phyloP scores from a whole-genome alignment of 2,329 filamentous ascomycete genomes.

The Claviceps monticola region DNA sequence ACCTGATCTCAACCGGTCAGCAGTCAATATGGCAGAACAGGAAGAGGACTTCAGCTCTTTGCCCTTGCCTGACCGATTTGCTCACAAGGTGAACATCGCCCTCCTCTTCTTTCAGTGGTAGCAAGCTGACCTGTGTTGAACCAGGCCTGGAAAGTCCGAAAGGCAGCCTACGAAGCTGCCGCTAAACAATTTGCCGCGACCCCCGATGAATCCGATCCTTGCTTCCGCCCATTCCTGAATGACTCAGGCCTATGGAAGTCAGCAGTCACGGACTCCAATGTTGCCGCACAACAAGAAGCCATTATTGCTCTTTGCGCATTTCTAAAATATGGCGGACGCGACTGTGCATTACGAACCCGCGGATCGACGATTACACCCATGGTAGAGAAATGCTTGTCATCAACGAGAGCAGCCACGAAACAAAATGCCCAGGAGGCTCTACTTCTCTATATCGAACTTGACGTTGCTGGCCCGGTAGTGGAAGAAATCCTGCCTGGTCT shows the following conservation, averaged over 20 bases:
- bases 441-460: slow-evolving; percentile 78
- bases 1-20: slow-evolving; percentile 7
- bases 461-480: slow-evolving; percentile 70
- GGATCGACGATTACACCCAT: slow-evolving; percentile 62
- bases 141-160: slow-evolving; percentile 90
- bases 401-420: slow-evolving; percentile 79
- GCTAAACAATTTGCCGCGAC: slow-evolving; percentile 75
- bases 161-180: slow-evolving; percentile 87
- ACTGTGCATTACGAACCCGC: slow-evolving; percentile 67
- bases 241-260: slow-evolving; percentile 83
- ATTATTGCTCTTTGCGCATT: slow-evolving; percentile 81
- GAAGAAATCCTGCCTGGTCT: slow-evolving; percentile 79
- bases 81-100: slow-evolving; percentile 52
- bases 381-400: slow-evolving; percentile 81
- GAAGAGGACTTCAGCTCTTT: slow-evolving; percentile 75
- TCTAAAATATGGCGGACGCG: slow-evolving; percentile 74
- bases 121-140: slow-evolving; percentile 6
- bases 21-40: slow-evolving; percentile 55
- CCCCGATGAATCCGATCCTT: slow-evolving; percentile 71
- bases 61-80: slow-evolving; percentile 65
- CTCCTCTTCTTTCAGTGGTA: background rate
- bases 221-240: slow-evolving; percentile 75
- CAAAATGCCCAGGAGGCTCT: slow-evolving; percentile 74
- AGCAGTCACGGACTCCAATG: slow-evolving; percentile 86
- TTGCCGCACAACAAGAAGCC: slow-evolving; percentile 90